Percentiles rank a stretch among this genome's conserved stretches.
These are phyloP conservation scores for Aegilops bicornis DNA, from an alignment of 176 grass and related monocot species.

Conservation along the genomic window DNA sequence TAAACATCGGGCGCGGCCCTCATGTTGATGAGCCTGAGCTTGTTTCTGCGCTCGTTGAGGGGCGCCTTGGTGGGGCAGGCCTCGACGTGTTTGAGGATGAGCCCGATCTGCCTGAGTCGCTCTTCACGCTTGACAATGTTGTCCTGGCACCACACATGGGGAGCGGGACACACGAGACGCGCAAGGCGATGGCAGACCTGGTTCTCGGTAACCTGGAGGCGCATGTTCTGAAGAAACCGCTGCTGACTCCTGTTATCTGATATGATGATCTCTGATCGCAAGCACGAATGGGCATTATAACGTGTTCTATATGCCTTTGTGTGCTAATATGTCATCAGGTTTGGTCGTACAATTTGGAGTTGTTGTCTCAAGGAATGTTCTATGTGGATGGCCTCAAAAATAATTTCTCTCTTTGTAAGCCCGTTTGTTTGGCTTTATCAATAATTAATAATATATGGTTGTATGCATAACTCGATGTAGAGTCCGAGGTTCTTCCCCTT, in stretches of 20 bases:
- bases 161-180: constrained; percentile 62
- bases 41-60: constrained; percentile 53
- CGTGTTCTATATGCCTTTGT: not conserved
- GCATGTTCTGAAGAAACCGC: constrained; percentile 51
- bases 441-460: no score
- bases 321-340: no score
- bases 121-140: constrained; percentile 69
- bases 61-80: constrained; percentile 68
- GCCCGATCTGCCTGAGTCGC: constrained; percentile 57
- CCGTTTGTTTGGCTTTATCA: no score
- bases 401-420: no score
- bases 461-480: no score
- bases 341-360: no score
- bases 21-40: constrained; percentile 82
- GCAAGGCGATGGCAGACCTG: constrained; percentile 69
- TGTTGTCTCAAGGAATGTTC: no score
- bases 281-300: not conserved
- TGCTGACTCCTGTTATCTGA: constrained; percentile 73
- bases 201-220: constrained; percentile 86
- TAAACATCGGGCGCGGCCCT: constrained; percentile 77
- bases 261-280: not conserved
- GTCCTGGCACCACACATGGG: constrained; percentile 77
- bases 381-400: no score
- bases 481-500: no score
- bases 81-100: constrained; percentile 91